These are phyloP conservation scores for Serendipita indica DNA, from an alignment of 768 basidiomycete species.

Conservation along the genomic window DNA sequence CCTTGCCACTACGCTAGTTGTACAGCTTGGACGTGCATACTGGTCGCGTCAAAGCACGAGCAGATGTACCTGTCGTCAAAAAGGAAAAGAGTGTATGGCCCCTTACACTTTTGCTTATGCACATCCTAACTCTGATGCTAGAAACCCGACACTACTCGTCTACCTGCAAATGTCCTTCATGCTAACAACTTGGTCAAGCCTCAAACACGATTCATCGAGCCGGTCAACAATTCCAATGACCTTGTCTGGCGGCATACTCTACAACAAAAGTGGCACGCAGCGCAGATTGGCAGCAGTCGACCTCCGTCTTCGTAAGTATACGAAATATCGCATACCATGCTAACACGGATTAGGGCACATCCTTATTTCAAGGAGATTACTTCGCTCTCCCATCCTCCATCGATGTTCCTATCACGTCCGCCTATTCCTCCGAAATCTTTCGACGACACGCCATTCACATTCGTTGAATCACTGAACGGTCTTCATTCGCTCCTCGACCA, in stretches of 20 bases:
- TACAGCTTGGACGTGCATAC: constrained; percentile 64
- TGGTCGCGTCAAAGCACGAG: constrained; percentile 42
- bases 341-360: constrained; percentile 26
- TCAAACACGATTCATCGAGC: constrained; percentile 53
- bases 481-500: constrained; percentile 51
- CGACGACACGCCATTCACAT: constrained; percentile 51
- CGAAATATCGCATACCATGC: not conserved
- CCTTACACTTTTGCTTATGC: too few species aligned
- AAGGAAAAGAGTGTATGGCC: too few species aligned
- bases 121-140: not conserved
- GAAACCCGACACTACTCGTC: constrained; percentile 11
- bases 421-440: constrained; percentile 45
- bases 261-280: constrained; percentile 62
- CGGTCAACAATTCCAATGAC: constrained; percentile 40
- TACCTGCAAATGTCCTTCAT: constrained; percentile 38
- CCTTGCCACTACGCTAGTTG: constrained; percentile 38
- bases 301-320: not conserved
- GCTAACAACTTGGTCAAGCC: constrained; percentile 68
- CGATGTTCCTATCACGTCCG: constrained; percentile 40
- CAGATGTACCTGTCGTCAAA: constrained; percentile 25
- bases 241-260: constrained; percentile 55
- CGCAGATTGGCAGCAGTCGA: not conserved
- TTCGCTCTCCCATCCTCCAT: constrained; percentile 52
- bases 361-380: constrained; percentile 80
- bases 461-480: constrained; percentile 43